Evolutionary conservation across 108 stramenopile species (phyloP), one percentile per base, ranked within the genome.

Genomic region (Cyclotella distinguenda): DNA sequence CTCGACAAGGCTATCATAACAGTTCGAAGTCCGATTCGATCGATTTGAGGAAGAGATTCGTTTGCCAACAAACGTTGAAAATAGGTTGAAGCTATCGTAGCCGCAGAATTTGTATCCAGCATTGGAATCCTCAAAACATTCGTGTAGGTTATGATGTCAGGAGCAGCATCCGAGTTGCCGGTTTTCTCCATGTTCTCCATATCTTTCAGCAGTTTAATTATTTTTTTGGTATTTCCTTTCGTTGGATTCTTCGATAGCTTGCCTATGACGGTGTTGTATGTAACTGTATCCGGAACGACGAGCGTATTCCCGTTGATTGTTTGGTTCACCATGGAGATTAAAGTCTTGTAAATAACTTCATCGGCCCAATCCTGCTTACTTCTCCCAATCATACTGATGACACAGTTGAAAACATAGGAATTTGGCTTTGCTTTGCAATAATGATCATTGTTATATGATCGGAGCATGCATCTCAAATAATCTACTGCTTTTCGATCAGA

Each of bases 241-340:
- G 65, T 35, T 0, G 43, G 26, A 15, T 56, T 43, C 22, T 68
- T 48, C 23, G 75, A 48, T 19, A 77, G 54, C 38, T 68, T 77
- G 9, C 55, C 76, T 32, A 83, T 81, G 6, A 83, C 69, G 18
- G 70, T 64, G 63, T 83, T 83, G 62, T 83, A 83, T 8, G 72
- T 74, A 33, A 73, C 73, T 39, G 79, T 78, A 53, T 83, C 82
- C 28, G 79, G 79, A 54, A 70, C 21, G 4, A 82, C 72, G 16
- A 44, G 33, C 2, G 57, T 22, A 23, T 80, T 80, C 2, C 70
- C 75, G 0, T 45, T 27, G 26, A 33, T 60, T 36, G 57, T 43
- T 43, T 76, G 74, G 40, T 38, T 68, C 34, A 68, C 74, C 74
- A 76, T 76, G 33, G 74, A 60, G 52, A 62, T 55, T 11, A 76